Percentiles rank a stretch among this genome's conserved stretches.
Evolutionary conservation across 2,329 filamentous ascomycete genomes (phyloP).

Genomic region (Sclerotiophoma versabilis): DNA sequence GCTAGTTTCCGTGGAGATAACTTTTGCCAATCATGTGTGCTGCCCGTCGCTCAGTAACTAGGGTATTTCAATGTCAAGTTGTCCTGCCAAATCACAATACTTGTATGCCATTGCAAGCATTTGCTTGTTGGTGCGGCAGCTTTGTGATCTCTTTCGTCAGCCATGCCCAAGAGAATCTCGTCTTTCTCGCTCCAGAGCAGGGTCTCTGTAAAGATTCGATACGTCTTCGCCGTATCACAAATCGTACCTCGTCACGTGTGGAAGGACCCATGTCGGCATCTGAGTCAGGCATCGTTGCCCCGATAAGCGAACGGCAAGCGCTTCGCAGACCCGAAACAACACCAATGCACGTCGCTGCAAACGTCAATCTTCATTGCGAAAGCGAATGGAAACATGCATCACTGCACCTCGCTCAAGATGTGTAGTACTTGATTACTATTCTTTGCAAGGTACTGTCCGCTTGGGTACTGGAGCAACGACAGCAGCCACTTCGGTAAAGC

Average conservation of each 20-base stretch:
- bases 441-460: not conserved
- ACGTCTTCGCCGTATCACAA: not conserved
- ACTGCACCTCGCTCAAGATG: not conserved
- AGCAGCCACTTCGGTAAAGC: not conserved
- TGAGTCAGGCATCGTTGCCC: not conserved
- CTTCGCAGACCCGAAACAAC: conserved; percentile 13
- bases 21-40: no score
- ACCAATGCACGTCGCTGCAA: conserved; percentile 17
- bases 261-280: not conserved
- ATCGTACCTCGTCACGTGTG: not conserved
- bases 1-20: no score
- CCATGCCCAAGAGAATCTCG: not conserved
- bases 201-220: not conserved
- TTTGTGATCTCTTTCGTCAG: not conserved
- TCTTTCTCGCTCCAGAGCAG: not conserved
- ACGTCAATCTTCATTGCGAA: conserved; percentile 1
- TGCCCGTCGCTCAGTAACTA: no score
- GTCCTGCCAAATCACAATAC: not conserved
- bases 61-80: not conserved
- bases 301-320: conserved; percentile 19
- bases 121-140: no score
- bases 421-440: no score
- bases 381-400: no score
- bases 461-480: not conserved
- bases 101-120: not conserved